Percentiles rank a stretch among this genome's conserved stretches.
These are phyloP conservation scores for Candida quercuum DNA, from an alignment of 805 yeast species.

Conservation along the genomic window DNA sequence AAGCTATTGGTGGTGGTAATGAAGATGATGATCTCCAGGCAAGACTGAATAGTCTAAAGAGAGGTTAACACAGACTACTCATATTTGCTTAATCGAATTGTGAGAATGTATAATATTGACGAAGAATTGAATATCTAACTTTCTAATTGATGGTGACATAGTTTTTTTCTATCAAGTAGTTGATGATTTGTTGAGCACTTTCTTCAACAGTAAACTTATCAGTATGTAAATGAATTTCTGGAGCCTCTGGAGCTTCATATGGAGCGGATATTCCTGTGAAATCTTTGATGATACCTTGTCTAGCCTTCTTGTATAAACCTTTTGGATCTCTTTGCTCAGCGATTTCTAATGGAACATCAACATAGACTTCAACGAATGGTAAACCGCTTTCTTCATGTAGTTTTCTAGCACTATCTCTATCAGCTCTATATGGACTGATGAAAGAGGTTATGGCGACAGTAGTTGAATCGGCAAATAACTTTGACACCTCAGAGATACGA, in stretches of 20 bases:
- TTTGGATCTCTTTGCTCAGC: conserved; percentile 98
- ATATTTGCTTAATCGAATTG: neutral
- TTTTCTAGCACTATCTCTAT: conserved; percentile 81
- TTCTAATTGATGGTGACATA: conserved; percentile 13
- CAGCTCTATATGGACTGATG: conserved; percentile 85
- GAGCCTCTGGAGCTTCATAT: conserved; percentile 82
- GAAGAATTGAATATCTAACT: too few relatives aligned
- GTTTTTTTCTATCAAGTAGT: conserved; percentile 54
- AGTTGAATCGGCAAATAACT: conserved; percentile 91
- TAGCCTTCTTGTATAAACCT: conserved; percentile 93
- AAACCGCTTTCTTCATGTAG: conserved; percentile 69
- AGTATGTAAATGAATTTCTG: conserved; percentile 80
- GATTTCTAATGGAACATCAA: conserved; percentile 89
- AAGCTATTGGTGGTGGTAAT: conserved; percentile 41
- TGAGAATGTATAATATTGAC: too few relatives aligned
- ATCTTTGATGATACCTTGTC: conserved; percentile 90
- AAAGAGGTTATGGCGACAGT: conserved; percentile 84
- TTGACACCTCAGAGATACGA: conserved; percentile 91
- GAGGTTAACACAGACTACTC: conserved; percentile 31
- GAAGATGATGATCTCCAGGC: conserved; percentile 88
- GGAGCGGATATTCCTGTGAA: conserved; percentile 97
- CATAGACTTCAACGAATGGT: conserved; percentile 86
- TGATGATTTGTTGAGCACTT: conserved; percentile 66
- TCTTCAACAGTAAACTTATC: conserved; percentile 71
- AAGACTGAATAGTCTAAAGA: conserved; percentile 74